phyloP scores from a whole-genome alignment of 176 grass and related monocot species.

The Calamus simplicifolius region DNA sequence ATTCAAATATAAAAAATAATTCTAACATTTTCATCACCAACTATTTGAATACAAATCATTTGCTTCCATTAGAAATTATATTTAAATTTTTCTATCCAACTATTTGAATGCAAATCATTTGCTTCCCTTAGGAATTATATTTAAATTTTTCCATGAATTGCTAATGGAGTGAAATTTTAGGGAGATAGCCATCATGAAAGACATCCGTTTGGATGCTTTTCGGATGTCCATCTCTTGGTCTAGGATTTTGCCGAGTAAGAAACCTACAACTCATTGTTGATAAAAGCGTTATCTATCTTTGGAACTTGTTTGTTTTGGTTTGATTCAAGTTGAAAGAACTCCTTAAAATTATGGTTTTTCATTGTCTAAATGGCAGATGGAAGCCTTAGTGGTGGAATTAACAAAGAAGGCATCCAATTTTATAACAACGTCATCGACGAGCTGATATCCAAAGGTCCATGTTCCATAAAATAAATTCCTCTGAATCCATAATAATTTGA shows the following conservation, averaged over 20 bases:
- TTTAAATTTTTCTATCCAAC: too few species aligned
- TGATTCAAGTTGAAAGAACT: too few species aligned
- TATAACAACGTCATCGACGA: conserved; percentile 59
- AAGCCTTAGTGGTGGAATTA: conserved; percentile 39
- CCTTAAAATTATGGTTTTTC: background rate
- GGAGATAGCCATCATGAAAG: conserved; percentile 73
- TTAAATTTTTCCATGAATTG: background rate
- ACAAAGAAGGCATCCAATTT: conserved; percentile 45
- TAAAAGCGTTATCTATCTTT: too few species aligned
- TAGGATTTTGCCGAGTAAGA: conserved; percentile 74
- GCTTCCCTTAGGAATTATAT: too few species aligned
- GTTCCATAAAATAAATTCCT: background rate
- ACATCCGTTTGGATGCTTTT: conserved; percentile 61
- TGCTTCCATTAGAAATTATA: too few species aligned
- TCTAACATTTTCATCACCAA: too few species aligned
- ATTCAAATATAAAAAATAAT: too few species aligned
- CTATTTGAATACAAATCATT: too few species aligned
- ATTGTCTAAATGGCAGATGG: conserved; percentile 25
- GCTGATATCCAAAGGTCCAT: conserved; percentile 35
- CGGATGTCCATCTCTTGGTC: conserved; percentile 87
- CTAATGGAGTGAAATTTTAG: conserved; percentile 27
- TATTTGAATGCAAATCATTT: too few species aligned
- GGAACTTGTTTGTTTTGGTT: too few species aligned
- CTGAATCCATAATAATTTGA: background rate
- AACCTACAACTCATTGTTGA: too few species aligned